Evolutionary conservation across 306 rosid genomes (phyloP), one percentile per base, ranked within the genome.

Genomic region (Lathyrus tuberosus): DNA sequence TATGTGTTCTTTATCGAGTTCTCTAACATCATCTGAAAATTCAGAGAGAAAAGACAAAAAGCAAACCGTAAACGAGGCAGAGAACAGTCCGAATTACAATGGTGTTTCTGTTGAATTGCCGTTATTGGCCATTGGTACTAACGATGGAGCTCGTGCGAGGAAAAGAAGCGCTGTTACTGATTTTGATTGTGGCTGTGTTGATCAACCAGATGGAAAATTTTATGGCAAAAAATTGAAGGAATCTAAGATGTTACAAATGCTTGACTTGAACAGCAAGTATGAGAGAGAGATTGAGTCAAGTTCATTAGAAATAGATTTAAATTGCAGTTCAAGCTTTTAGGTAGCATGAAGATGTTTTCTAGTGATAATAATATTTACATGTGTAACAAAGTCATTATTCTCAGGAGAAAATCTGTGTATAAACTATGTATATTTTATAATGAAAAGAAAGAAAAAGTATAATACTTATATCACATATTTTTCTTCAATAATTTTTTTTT

Each of bases 21-120:
- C 97, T 69, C 79, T 95, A 52, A 91, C 99, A 38, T 95, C 96
- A 31, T 87, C 89, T 14, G 95, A 91, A 70, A 83, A 91, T 76
- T 88, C 88, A 0, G 94, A 80, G 63, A 65, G 86, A 64, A 76
- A 83, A 43, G 91, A 85, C 13, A 88, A 87, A 65, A 78, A 82
- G 58, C 68, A 63, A 12, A 69, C 68, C 14, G 59, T 71, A 63
- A 74, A 75, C 37, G 78, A 81, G 12, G 24, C 31, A 24, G 70
- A 40, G 52, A 73, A 78, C 15, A 65, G 37, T 57, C 77, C 74
- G 57, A 81, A 72, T 43, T 74, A 71, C 47, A 74, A 74, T 18
- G 17, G 52, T 52, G 49, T 76, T 62, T 44, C 83, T 56, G 71
- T 84, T 60, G 91, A 91, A 78, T 76, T 91, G 70, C 63, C 87